Percentiles rank a stretch among this genome's conserved stretches.
Conservation (phyloP, 2,329 filamentous ascomycete species). For the Alternaria brassicicola region DNA sequence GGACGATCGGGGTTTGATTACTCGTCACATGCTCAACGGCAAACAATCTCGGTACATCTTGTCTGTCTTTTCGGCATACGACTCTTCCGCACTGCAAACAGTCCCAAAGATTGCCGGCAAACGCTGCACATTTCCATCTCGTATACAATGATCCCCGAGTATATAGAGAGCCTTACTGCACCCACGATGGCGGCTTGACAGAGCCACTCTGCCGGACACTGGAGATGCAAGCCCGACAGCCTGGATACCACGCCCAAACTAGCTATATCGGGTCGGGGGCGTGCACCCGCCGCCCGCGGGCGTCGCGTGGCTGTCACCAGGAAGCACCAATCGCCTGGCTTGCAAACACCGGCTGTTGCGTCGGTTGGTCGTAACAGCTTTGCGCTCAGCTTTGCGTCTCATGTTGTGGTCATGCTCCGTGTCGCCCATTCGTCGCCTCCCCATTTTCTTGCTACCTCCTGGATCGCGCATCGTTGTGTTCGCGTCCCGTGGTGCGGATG, state of each 20-base stretch:
- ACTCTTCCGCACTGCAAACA: neutral
- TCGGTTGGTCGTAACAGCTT: slow-evolving; percentile 22
- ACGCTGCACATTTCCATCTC: slow-evolving; percentile 1
- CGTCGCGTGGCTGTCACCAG: slow-evolving; percentile 35
- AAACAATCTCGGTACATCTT: neutral
- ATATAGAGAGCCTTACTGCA: slow-evolving; percentile 37
- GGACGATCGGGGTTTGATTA: slow-evolving; percentile 7
- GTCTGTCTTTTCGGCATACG: neutral
- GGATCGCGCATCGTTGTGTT: neutral
- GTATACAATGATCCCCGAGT: slow-evolving; percentile 28
- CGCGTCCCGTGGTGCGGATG: neutral
- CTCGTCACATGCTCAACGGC: slow-evolving; percentile 5
- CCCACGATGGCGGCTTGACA: slow-evolving; percentile 43
- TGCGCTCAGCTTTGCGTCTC: slow-evolving; percentile 8
- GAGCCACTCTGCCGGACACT: slow-evolving; percentile 46
- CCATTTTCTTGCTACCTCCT: neutral
- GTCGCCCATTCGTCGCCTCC: neutral
- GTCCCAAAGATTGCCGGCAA: neutral
- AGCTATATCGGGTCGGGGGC: slow-evolving; percentile 30
- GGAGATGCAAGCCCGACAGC: slow-evolving; percentile 37
- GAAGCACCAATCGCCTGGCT: slow-evolving; percentile 27
- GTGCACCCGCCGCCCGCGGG: slow-evolving; percentile 37
- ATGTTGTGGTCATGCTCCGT: slow-evolving; percentile 4
- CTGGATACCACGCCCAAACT: slow-evolving; percentile 37
- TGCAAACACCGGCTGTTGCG: slow-evolving; percentile 34